phyloP scores from a whole-genome alignment of 2,329 filamentous ascomycete species.

The Alternaria infectoria region DNA sequence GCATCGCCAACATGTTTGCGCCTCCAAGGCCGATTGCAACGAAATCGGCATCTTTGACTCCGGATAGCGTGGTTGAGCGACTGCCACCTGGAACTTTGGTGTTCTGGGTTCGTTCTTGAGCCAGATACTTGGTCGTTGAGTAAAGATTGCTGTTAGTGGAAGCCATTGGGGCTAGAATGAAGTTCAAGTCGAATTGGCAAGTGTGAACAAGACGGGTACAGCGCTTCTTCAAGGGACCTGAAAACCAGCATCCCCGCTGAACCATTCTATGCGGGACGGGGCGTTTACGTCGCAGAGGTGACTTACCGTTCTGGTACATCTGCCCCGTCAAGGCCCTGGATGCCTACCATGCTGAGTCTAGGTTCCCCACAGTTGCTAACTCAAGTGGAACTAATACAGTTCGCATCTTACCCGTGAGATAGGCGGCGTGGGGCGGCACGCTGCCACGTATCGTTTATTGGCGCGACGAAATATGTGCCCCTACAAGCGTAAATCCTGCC shows the following conservation, averaged over 20 bases:
- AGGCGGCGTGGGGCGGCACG: not conserved
- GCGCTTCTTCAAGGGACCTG: not conserved
- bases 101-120: slow-evolving; percentile 8
- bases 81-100: not conserved
- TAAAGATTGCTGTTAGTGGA: not conserved
- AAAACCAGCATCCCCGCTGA: not conserved
- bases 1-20: slow-evolving; percentile 25
- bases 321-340: not conserved
- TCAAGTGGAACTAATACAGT: not conserved
- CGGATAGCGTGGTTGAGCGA: slow-evolving; percentile 6
- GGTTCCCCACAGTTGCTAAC: not conserved
- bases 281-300: not conserved
- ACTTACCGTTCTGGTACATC: not conserved
- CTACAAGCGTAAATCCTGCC: slow-evolving; percentile 5
- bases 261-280: not conserved
- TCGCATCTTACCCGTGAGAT: not conserved
- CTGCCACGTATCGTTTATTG: not conserved
- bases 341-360: not conserved
- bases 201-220: not conserved
- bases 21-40: slow-evolving; percentile 24
- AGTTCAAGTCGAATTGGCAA: not conserved
- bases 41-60: slow-evolving; percentile 24
- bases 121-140: slow-evolving; percentile 7
- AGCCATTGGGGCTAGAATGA: not conserved
- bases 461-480: not conserved